phyloP scores from a whole-genome alignment of 345 rosid species.

The Draba incana region DNA sequence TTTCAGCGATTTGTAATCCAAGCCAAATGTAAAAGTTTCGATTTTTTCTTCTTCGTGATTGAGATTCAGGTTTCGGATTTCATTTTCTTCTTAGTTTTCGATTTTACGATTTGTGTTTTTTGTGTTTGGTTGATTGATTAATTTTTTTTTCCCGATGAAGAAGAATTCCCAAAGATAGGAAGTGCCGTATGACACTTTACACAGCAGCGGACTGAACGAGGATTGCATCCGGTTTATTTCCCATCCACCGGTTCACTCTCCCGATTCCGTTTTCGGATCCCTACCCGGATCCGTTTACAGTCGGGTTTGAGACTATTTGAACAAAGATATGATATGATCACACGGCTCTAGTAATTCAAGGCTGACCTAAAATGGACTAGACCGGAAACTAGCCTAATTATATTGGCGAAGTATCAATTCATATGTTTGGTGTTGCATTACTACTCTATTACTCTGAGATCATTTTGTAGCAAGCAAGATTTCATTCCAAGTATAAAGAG shows the following conservation, averaged over 20 bases:
- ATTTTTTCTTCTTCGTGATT: background rate
- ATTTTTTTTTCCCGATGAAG: conserved; percentile 44
- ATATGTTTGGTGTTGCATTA: too few species aligned
- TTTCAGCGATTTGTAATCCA: conserved; percentile 50
- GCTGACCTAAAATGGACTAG: too few species aligned
- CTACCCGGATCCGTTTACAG: too few species aligned
- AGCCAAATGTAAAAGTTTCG: conserved; percentile 47
- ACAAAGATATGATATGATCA: too few species aligned
- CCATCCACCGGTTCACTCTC: conserved; percentile 27
- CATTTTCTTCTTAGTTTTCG: background rate
- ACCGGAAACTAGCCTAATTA: too few species aligned
- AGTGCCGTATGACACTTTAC: conserved; percentile 71
- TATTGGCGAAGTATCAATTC: too few species aligned
- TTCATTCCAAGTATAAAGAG: too few species aligned
- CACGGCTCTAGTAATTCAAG: too few species aligned
- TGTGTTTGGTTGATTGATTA: too few species aligned
- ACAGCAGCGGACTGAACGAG: conserved; percentile 34
- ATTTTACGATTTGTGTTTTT: background rate
- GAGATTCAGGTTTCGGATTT: background rate
- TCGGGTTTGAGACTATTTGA: background rate
- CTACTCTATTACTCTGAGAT: too few species aligned
- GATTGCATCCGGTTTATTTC: conserved; percentile 20
- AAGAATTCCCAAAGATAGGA: conserved; percentile 57
- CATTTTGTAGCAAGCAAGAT: too few species aligned
- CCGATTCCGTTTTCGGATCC: background rate